phyloP scores from a whole-genome alignment of 805 yeast genomes.

The Trichomonascus vanleenenianus region DNA sequence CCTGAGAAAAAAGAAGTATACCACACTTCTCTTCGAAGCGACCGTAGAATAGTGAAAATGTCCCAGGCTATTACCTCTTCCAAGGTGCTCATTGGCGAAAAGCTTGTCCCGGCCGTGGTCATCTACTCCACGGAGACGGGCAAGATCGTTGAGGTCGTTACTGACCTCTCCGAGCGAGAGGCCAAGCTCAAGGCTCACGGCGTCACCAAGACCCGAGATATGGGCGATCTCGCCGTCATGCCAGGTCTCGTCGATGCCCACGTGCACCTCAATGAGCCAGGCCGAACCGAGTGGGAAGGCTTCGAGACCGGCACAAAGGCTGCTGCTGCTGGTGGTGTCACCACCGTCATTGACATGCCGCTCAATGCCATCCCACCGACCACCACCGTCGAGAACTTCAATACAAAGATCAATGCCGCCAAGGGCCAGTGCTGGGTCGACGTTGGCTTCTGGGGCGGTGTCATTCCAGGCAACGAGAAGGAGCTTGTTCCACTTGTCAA shows the following conservation, averaged over 20 bases:
- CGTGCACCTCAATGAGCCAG: constrained; percentile 93
- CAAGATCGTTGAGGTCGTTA: constrained; percentile 5
- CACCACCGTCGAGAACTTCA: constrained; percentile 69
- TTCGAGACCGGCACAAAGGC: constrained; percentile 94
- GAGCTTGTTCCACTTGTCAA: constrained; percentile 68
- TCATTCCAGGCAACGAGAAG: constrained; percentile 67
- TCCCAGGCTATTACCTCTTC: constrained; percentile 49
- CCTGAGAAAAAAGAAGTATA: background rate
- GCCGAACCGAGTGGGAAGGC: constrained; percentile 98
- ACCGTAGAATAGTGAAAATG: background rate
- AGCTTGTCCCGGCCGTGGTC: constrained; percentile 52
- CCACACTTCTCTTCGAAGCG: background rate
- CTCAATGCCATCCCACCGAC: constrained; percentile 94
- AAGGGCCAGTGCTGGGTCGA: constrained; percentile 82
- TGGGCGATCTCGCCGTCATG: constrained; percentile 57
- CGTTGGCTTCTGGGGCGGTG: constrained; percentile 95
- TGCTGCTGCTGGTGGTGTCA: constrained; percentile 94
- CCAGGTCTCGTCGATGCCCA: constrained; percentile 94
- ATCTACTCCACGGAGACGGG: constrained; percentile 46
- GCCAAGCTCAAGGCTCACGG: constrained; percentile 3
- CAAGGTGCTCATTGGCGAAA: constrained; percentile 44
- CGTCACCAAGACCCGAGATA: constrained; percentile 31
- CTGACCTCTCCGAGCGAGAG: background rate
- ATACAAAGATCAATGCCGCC: constrained; percentile 72
- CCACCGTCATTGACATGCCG: constrained; percentile 95